A percentile compares a stretch with the other conserved stretches of the same genome.
phyloP scores from a whole-genome alignment of 805 yeast species.

The Saccharomycopsis selenospora region DNA sequence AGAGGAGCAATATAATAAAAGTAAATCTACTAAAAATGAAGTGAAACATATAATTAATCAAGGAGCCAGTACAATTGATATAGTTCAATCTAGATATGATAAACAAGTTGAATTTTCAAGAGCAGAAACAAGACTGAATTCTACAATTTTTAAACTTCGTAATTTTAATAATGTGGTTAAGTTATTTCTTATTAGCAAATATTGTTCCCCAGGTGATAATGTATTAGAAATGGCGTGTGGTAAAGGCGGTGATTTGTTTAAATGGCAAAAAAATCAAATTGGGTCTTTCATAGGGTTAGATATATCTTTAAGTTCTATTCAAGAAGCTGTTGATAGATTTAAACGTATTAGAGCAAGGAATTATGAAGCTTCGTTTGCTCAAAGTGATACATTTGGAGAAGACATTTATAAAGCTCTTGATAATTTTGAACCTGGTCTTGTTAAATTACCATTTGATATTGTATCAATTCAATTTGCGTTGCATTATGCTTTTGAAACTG shows the following conservation, averaged over 20 bases:
- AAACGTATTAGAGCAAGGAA: conserved; percentile 42
- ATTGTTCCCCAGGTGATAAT: conserved; percentile 44
- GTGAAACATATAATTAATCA: conserved; percentile 21
- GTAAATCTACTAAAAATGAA: conserved; percentile 23
- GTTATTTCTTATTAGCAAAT: conserved; percentile 72
- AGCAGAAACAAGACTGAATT: conserved; percentile 52
- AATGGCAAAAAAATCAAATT: conserved; percentile 71
- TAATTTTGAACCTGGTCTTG: conserved; percentile 53
- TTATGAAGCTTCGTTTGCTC: conserved; percentile 76
- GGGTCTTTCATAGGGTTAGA: conserved; percentile 85
- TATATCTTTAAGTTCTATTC: conserved; percentile 79
- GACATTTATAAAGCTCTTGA: conserved; percentile 60
- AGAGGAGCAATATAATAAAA: conserved; percentile 18
- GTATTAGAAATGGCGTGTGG: conserved; percentile 93
- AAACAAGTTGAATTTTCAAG: conserved; percentile 68
- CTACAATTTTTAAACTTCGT: conserved; percentile 80
- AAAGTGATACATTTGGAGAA: conserved; percentile 84
- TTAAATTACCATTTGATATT: conserved; percentile 67
- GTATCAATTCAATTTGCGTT: conserved; percentile 89
- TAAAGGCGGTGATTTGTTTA: conserved; percentile 93
- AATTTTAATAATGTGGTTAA: conserved; percentile 90
- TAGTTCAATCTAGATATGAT: conserved; percentile 81
- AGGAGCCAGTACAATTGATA: conserved; percentile 28
- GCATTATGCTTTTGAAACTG: conserved; percentile 91
- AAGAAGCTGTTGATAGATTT: conserved; percentile 77